These are phyloP conservation scores for Phoenix roebelenii DNA, from an alignment of 176 grass and related monocot genomes.

Conservation along the genomic window DNA sequence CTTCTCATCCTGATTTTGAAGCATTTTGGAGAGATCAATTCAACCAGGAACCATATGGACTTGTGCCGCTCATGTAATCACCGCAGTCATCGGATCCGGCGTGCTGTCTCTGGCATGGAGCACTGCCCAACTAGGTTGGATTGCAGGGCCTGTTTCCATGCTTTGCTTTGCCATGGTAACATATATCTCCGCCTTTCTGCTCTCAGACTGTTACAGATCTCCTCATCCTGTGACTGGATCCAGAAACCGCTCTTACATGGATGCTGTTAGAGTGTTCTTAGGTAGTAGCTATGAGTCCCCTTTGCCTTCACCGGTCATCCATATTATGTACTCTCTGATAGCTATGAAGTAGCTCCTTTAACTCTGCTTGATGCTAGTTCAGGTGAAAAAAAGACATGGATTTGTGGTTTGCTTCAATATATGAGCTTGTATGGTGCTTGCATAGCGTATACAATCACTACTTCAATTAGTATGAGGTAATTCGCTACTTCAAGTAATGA, in stretches of 20 bases:
- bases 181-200: conserved; percentile 43
- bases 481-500: background rate
- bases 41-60: conserved; percentile 44
- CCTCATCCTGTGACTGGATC: conserved; percentile 28
- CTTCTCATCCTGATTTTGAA: background rate
- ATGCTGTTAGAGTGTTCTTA: conserved; percentile 40
- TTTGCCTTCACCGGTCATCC: too few relatives aligned
- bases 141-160: conserved; percentile 32
- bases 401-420: conserved; percentile 53
- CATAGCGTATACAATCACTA: conserved; percentile 58
- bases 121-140: conserved; percentile 54
- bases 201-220: conserved; percentile 54
- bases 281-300: conserved; percentile 9
- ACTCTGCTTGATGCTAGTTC: background rate
- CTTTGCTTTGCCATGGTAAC: conserved; percentile 55
- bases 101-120: conserved; percentile 63
- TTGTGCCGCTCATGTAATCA: conserved; percentile 66
- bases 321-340: too few relatives aligned
- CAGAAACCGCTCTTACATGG: conserved; percentile 61
- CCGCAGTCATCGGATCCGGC: conserved; percentile 48
- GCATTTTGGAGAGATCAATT: background rate
- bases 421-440: conserved; percentile 43
- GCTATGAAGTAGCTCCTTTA: too few relatives aligned
- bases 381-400: conserved; percentile 62
- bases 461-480: conserved; percentile 48